Evolutionary conservation across 192 early-diverging fungal genomes (phyloP), one percentile per base, ranked within the genome.

Genomic region (Haplosporangium gracile): DNA sequence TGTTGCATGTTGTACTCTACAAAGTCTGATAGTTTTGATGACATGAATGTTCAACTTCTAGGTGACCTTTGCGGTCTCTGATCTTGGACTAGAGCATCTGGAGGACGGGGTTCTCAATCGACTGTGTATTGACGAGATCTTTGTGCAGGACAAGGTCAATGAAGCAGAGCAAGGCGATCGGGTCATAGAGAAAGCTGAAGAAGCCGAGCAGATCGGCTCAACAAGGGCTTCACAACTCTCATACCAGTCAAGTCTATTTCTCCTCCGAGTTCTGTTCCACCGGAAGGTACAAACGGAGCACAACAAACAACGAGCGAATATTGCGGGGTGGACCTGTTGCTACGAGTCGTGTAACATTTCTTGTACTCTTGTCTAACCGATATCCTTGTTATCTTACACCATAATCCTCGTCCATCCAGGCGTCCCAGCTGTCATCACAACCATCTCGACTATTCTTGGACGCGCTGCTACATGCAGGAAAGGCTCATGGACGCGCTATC

Each of bases 371-470:
- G 5, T 57, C n/a, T 43, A 22, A 72, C 55, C 5, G 15, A 20
- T 26, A 9, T 36, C 32, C 2, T 69, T 22, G 10, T 3, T 57
- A 6, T 18, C 34, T 24, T 47, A 24, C 74, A 53, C 45, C 39
- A 60, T 51, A 16, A 5, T 29, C 7, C 36, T 10, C 20, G n/a
- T 40, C 16, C 20, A 15, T 34, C 34, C 65, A 86, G 88, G 81
- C 70, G 11, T 43, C 74, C 2, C 11, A 75, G 1, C 53, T 88
- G 1, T 76, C 76, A 4, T 72, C 87, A 13, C 76, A 55, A 10
- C 87, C 87, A 18, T 83, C 87, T 5, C 81, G 87, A 24, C 49
- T 88, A 16, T 77, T 88, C 42, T 70, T 88, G 15, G 75, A 82
- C 26, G 68, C 87, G 16, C 15, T 83, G 0, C 22, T 88, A 15